These are phyloP conservation scores for Clonostachys rhizophaga DNA, from an alignment of 2,329 filamentous ascomycete genomes.

Conservation along the genomic window DNA sequence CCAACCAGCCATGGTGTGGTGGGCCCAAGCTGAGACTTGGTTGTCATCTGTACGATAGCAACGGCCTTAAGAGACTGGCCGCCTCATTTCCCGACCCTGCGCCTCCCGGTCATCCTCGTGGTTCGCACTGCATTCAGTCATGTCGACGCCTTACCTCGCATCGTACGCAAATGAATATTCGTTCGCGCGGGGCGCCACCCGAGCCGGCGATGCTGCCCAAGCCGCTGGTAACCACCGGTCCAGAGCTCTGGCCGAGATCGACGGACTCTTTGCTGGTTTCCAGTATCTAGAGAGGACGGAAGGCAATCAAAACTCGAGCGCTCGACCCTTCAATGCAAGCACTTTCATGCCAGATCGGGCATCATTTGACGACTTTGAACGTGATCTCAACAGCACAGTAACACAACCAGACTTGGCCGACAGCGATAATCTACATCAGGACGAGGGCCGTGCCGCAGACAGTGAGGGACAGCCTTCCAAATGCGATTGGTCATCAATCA, in stretches of 20 bases:
- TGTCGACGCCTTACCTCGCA: neutral
- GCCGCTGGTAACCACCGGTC: conserved; percentile 2
- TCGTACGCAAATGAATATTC: conserved; percentile 2
- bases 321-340: neutral
- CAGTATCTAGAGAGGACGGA: conserved; percentile 3
- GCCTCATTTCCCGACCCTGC: no score
- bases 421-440: neutral
- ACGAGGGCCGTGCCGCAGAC: neutral
- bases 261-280: conserved; percentile 8
- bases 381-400: no score
- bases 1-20: no score
- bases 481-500: neutral
- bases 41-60: no score
- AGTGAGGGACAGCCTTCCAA: neutral
- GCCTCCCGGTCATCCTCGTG: no score
- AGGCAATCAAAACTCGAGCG: neutral
- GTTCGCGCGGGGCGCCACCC: neutral
- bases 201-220: neutral
- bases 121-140: neutral
- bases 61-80: no score
- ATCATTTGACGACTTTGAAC: no score
- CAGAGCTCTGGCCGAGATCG: conserved; percentile 4
- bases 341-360: no score
- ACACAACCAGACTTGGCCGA: no score
- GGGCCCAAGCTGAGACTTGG: no score